phyloP scores from a whole-genome alignment of 192 early-diverging fungal species.

The Gamsiella multidivaricata region DNA sequence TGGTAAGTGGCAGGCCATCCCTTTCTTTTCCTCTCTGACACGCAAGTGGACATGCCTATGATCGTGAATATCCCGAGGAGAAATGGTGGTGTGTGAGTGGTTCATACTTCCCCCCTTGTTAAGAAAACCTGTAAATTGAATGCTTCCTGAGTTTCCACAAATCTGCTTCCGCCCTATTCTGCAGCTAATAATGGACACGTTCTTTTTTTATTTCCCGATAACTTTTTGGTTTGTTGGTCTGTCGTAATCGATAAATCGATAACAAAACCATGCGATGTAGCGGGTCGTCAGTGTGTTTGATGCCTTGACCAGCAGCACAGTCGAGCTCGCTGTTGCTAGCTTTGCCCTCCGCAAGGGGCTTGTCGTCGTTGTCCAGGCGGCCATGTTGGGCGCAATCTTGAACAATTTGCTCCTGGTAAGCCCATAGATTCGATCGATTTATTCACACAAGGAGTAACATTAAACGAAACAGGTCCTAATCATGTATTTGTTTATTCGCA shows the following conservation, averaged over 20 bases:
- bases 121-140: not conserved
- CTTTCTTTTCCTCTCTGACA: not conserved
- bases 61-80: constrained; percentile 4
- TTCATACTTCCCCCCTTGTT: too few relatives aligned
- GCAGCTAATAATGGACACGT: too few relatives aligned
- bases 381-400: constrained; percentile 90
- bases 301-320: constrained; percentile 52
- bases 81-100: not conserved
- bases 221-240: not conserved
- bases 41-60: too few relatives aligned
- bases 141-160: not conserved
- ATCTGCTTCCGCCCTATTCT: too few relatives aligned
- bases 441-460: too few relatives aligned
- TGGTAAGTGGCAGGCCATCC: constrained; percentile 32
- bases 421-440: too few relatives aligned
- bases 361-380: constrained; percentile 51
- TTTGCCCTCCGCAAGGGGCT: constrained; percentile 48
- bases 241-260: too few relatives aligned
- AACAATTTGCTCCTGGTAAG: constrained; percentile 89
- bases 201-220: not conserved
- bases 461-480: too few relatives aligned
- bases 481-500: not conserved
- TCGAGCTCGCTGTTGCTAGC: constrained; percentile 50
- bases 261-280: constrained; percentile 17
- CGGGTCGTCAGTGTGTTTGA: constrained; percentile 51